A percentile compares a stretch with the other conserved stretches of the same genome.
phyloP scores from a whole-genome alignment of 495 filamentous ascomycete species.

The Penicillium longicatenatum region DNA sequence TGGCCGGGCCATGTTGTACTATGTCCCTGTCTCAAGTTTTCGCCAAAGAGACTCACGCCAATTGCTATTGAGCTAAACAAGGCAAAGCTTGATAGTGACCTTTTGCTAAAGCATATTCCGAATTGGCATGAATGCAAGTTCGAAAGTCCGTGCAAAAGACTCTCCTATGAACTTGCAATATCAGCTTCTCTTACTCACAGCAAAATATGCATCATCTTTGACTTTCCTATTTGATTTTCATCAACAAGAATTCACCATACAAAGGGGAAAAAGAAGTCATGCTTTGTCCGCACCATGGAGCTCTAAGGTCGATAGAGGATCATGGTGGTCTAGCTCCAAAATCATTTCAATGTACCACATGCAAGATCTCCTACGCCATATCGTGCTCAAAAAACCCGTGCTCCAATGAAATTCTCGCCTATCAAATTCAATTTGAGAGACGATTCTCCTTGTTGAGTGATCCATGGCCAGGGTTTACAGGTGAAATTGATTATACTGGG shows the following conservation, averaged over 20 bases:
- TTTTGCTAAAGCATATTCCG: neutral
- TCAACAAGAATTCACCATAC: constrained; percentile 2
- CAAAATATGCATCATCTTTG: neutral
- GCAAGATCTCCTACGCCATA: constrained; percentile 3
- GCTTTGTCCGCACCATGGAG: constrained; percentile 3
- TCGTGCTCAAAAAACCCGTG: neutral
- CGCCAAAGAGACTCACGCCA: neutral
- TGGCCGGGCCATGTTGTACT: constrained; percentile 1
- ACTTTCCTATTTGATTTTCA: constrained; percentile 3
- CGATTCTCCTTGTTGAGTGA: neutral
- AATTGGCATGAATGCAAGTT: constrained; percentile 6
- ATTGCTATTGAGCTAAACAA: constrained; percentile 1
- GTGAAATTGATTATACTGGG: neutral
- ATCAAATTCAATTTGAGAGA: constrained; percentile 1
- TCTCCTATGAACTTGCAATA: constrained; percentile 1
- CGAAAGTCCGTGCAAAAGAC: neutral
- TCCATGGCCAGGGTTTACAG: neutral
- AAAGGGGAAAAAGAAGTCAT: constrained; percentile 2
- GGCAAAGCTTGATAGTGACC: constrained; percentile 1
- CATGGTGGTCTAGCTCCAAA: neutral
- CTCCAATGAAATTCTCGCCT: constrained; percentile 1
- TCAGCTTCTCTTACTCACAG: constrained; percentile 2
- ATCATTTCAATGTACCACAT: neutral
- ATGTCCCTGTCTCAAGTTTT: constrained; percentile 4
- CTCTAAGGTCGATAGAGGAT: constrained; percentile 2